Evolutionary conservation across 495 filamentous ascomycete genomes (phyloP).

Genomic region (Xanthoparmelia taractica): DNA sequence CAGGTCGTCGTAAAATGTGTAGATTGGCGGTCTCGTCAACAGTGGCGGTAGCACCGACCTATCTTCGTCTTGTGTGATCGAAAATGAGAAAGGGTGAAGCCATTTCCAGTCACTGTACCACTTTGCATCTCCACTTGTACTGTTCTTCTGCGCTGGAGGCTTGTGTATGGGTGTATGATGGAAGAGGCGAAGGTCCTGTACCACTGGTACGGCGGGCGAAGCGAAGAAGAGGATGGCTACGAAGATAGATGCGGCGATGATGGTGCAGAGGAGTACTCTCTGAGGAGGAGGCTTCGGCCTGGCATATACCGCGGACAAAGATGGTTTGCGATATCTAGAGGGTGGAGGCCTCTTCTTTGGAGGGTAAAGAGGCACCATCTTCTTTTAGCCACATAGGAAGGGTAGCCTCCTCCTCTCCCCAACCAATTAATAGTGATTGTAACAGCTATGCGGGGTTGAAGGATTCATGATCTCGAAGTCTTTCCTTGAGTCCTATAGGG

Average conservation of each 20-base stretch:
- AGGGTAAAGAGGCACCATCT: not conserved
- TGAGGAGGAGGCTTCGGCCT: slow-evolving; percentile 10
- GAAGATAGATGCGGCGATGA: slow-evolving; percentile 34
- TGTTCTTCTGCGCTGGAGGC: slow-evolving; percentile 63
- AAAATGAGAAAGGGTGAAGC: slow-evolving; percentile 81
- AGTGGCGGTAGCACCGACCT: slow-evolving; percentile 80
- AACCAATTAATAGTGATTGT: not conserved
- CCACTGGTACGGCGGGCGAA: slow-evolving; percentile 27
- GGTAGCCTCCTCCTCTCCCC: not conserved
- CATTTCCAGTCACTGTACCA: slow-evolving; percentile 89
- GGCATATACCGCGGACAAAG: slow-evolving; percentile 15
- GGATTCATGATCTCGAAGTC: not conserved
- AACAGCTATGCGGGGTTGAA: not conserved
- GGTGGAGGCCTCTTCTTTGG: slow-evolving; percentile 7
- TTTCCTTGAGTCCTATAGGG: not conserved
- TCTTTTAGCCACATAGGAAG: not conserved
- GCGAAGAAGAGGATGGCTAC: slow-evolving; percentile 41
- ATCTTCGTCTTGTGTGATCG: slow-evolving; percentile 76
- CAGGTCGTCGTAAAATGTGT: slow-evolving; percentile 80
- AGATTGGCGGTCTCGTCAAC: slow-evolving; percentile 65
- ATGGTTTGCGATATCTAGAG: slow-evolving; percentile 17
- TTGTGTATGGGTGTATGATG: slow-evolving; percentile 68
- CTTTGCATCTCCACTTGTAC: slow-evolving; percentile 66
- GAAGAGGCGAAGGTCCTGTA: slow-evolving; percentile 29
- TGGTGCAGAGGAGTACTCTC: slow-evolving; percentile 21